Evolutionary conservation across 805 yeast species (phyloP).

Genomic region (Starmerella vaccinii): DNA sequence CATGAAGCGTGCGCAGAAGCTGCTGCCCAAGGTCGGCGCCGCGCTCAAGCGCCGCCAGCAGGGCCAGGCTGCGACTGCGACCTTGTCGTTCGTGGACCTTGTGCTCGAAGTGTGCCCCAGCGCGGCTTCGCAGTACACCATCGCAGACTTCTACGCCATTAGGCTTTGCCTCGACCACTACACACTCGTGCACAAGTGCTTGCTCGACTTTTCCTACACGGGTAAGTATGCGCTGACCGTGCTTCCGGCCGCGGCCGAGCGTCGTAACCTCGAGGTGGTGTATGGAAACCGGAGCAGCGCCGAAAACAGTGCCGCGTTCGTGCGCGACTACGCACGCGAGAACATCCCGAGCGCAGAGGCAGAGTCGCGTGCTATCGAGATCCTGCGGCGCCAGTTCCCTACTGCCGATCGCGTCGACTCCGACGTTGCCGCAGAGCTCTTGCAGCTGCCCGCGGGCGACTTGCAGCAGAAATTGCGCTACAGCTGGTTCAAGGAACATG

Average conservation of each 20-base stretch:
- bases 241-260: slow-evolving; percentile 8
- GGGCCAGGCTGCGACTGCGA: background rate
- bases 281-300: background rate
- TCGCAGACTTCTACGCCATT: slow-evolving; percentile 16
- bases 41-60: slow-evolving; percentile 1
- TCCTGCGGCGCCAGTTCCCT: slow-evolving; percentile 11
- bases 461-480: slow-evolving; percentile 3
- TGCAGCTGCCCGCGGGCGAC: slow-evolving; percentile 5
- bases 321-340: slow-evolving; percentile 21
- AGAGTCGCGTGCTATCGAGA: slow-evolving; percentile 19
- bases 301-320: background rate
- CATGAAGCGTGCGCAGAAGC: background rate
- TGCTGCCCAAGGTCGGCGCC: background rate
- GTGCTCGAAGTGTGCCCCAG: background rate
- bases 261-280: slow-evolving; percentile 5
- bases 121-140: slow-evolving; percentile 5
- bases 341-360: slow-evolving; percentile 15
- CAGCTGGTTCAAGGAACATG: slow-evolving; percentile 10
- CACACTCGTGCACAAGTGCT: slow-evolving; percentile 9
- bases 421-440: slow-evolving; percentile 15
- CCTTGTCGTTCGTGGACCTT: slow-evolving; percentile 11
- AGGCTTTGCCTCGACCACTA: slow-evolving; percentile 21
- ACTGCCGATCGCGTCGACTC: slow-evolving; percentile 4
- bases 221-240: slow-evolving; percentile 14
- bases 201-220: slow-evolving; percentile 8